Percentiles rank a stretch among this genome's conserved stretches.
Evolutionary conservation across 345 rosid species (phyloP).

Genomic region (Dovyalis caffra): DNA sequence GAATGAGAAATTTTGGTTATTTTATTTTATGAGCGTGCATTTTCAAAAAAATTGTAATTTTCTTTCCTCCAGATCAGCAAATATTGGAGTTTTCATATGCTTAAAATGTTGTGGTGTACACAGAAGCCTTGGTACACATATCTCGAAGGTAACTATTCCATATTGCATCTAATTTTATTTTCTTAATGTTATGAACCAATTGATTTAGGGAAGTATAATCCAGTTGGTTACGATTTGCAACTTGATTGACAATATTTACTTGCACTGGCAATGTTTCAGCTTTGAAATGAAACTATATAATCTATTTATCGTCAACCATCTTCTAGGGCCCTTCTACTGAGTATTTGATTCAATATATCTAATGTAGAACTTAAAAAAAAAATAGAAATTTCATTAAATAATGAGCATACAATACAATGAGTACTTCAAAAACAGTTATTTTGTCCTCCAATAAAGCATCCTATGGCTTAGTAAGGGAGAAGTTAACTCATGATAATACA

Average conservation of each 20-base stretch:
- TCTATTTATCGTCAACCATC: not conserved
- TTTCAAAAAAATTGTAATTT: conserved; percentile 10
- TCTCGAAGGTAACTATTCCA: conserved; percentile 72
- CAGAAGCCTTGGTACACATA: conserved; percentile 93
- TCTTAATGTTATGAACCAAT: not conserved
- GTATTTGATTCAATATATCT: too few relatives aligned
- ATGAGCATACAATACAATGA: too few relatives aligned
- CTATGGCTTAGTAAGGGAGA: too few relatives aligned
- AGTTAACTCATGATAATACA: too few relatives aligned
- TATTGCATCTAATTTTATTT: conserved; percentile 10
- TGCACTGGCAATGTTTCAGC: not conserved
- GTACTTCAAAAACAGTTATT: too few relatives aligned
- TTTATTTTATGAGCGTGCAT: not conserved
- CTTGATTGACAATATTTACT: not conserved
- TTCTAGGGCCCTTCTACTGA: too few relatives aligned
- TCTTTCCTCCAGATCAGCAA: conserved; percentile 75
- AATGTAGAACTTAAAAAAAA: too few relatives aligned
- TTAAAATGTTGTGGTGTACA: conserved; percentile 96
- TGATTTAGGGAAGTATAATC: not conserved
- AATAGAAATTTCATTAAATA: too few relatives aligned
- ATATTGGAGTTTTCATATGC: conserved; percentile 96
- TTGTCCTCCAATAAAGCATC: too few relatives aligned
- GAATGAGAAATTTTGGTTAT: too few relatives aligned
- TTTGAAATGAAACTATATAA: not conserved
- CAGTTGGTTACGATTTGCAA: not conserved